Evolutionary conservation across 2,329 filamentous ascomycete species (phyloP), one percentile per base, ranked within the genome.

Genomic region (Colletotrichum viniferum): DNA sequence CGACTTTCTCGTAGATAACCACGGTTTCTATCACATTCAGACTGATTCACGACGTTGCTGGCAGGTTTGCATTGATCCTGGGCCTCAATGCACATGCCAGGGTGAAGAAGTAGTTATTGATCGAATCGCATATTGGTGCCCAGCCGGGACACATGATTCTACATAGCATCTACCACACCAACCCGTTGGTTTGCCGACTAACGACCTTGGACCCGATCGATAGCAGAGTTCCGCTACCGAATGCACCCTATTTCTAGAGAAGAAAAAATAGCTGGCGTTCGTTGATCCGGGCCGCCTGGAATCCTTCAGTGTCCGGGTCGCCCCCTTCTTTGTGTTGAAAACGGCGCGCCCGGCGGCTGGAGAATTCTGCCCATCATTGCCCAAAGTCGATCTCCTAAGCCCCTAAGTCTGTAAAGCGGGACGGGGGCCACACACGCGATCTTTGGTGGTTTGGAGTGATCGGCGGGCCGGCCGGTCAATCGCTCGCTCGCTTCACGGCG

Each of bases 401-500:
- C 18, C 43, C 56, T 21, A 68, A 75, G 55, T 73, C 32, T 75
- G 63, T 73, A 68, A 48, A 68, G 69, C 72, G 72, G 72, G 38
- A 30, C 43, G 60, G 69, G 38, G 55, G 24, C 30, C 34, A 32
- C 48, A 56, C 32, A 63, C 61, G 61, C 24, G 43, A 36, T 28
- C n/a, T 21, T 18, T 63, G 61, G 34, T 43, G 30, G 34, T 63
- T 63, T 28, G 30, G 24, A 30, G 48, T 36, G 73, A 73, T 75
- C 63, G 63, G 56, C 69, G 72, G 72, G 28, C 71, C 69, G 62
- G 70, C 64, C 72, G 72, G 68, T 30, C 43, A 56, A 62, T 67
- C 62, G 26, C 62, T 66, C 72, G 62, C 32, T 55, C 36, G 63
- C 60, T 70, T 60, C 61, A 65, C 61, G 71, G 71, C 67, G 71